phyloP scores from a whole-genome alignment of 2,329 filamentous ascomycete genomes.

The Alternaria conjuncta region DNA sequence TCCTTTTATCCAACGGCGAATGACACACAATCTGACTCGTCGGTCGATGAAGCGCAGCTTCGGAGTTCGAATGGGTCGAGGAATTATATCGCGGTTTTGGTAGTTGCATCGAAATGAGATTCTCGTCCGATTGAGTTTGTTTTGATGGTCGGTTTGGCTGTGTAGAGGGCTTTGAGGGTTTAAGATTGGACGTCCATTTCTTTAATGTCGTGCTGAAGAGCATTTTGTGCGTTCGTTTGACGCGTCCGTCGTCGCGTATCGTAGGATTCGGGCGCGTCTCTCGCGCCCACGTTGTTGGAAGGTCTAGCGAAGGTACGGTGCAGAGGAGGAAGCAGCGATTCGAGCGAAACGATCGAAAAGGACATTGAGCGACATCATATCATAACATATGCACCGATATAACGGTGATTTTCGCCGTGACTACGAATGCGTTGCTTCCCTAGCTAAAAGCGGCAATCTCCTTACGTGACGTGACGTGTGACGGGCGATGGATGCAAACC shows the following conservation, averaged over 20 bases:
- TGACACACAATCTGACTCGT: conserved; percentile 4
- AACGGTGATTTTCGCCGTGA: background rate
- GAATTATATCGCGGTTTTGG: background rate
- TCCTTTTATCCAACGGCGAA: conserved; percentile 7
- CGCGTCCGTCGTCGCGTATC: background rate
- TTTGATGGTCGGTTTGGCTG: background rate
- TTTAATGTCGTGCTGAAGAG: background rate
- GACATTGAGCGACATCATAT: background rate
- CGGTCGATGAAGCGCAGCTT: background rate
- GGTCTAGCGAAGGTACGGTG: background rate
- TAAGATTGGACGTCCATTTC: background rate
- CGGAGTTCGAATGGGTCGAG: background rate
- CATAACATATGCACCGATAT: background rate
- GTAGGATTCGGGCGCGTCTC: background rate
- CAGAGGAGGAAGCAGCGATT: background rate
- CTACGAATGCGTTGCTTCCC: background rate
- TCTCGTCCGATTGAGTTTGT: conserved; percentile 4
- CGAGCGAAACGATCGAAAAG: background rate
- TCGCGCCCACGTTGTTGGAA: background rate
- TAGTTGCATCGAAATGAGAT: conserved; percentile 1
- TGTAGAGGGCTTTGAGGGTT: background rate
- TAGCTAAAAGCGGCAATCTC: background rate
- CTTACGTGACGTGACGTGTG: background rate
- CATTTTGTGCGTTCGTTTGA: background rate
- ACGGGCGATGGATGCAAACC: background rate